Base-by-base conservation (phyloP, 495 filamentous ascomycete genomes). In the Hyaloscypha variabilis region DNA sequence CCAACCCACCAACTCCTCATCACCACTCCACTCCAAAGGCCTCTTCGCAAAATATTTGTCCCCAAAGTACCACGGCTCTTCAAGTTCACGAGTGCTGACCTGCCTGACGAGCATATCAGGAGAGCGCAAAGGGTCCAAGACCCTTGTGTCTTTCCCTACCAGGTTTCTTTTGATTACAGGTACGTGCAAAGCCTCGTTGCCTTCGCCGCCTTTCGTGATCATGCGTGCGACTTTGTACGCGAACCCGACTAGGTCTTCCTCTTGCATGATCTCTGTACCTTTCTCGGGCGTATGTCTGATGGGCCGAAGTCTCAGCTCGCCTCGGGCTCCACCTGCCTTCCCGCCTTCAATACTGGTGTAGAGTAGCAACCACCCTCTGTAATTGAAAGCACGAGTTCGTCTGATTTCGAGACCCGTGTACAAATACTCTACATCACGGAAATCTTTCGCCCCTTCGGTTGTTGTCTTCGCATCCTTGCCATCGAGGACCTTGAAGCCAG, bases 321-420 rank as follows among this genome's bases (percentile, higher is more conserved):
- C 64, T 17, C 77, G 63, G 11, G 68, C 72, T 5, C 79, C 80
- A 13, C 77, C 77, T 21, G 75, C 72, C 59, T 72, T 74, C 0
- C 82, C 82, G 17, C 67, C 78, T 31, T 84, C 77, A 58, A 81
- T 74, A 64, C 68, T 75, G 0, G 75, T 78, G 74, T 82, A 86
- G 0, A 69, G 65, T 19, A 85, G 59, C 6, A 60, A 71, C 73
- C 78, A 79, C 26, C 72, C 73, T 1, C 72, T 58, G 69, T 74
- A 79, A 5, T 71, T 67, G 28, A 79, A 67, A 1, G 73, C 63
- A 24, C 81, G 65, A 51, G 70, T 68, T 26, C 75, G 74, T 8
- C 76, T 74, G 8, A 80, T 67, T 56, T 86, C 82, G 8, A 83
- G 61, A 3, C 78, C 78, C 29, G 73, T 75, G 66, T 83, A 81